Evolutionary conservation across 78 protist genomes (phyloP), one percentile per base, ranked within the genome.

Genomic region (Cyanophora paradoxa): DNA sequence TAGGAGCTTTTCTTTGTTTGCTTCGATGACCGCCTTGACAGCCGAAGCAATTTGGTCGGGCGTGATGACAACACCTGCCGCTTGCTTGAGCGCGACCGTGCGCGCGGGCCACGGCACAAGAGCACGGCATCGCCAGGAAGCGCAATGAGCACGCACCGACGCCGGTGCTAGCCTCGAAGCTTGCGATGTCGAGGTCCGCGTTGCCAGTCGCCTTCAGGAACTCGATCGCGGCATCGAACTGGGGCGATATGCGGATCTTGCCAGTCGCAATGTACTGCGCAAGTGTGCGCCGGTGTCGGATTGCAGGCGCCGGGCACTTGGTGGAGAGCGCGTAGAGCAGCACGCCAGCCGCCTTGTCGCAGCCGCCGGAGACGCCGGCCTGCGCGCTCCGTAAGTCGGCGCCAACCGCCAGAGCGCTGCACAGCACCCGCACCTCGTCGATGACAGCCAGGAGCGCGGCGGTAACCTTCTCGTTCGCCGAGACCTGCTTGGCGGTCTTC

Each of bases 311-410:
- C 7, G 64, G 40, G 19, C 7, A 13, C 13, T 58, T 58, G n/a
- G 64, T 58, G 31, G 64, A 7, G 16, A 58, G 13, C 36, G 7
- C 16, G 31, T 58, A 58, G 31, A 24, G 20, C 64, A 58, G 13
- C n/a, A 28, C 64, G 7, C 64, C 64, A 30, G 64, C 13, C 16
- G 64, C 31, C 64, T 58, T 58, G 31, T 58, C 64, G 64, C 64
- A 58, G 31, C 64, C 64, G 16, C 31, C 64, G 31, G 16, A 10
- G 31, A 19, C 40, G 20, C 64, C 64, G 13, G 64, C 64, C 64
- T 58, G 20, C 36, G n/a, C 64, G 8, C 19, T 13, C 36, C 19
- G 64, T 58, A 16, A 30, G 64, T 16, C 64, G 31, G n/a, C n/a
- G n/a, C n/a, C n/a, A n/a, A n/a, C n/a, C n/a, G n/a, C n/a, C n/a